These are phyloP conservation scores for Claviceps digitariae DNA, from an alignment of 2,329 filamentous ascomycete species.

Conservation along the genomic window DNA sequence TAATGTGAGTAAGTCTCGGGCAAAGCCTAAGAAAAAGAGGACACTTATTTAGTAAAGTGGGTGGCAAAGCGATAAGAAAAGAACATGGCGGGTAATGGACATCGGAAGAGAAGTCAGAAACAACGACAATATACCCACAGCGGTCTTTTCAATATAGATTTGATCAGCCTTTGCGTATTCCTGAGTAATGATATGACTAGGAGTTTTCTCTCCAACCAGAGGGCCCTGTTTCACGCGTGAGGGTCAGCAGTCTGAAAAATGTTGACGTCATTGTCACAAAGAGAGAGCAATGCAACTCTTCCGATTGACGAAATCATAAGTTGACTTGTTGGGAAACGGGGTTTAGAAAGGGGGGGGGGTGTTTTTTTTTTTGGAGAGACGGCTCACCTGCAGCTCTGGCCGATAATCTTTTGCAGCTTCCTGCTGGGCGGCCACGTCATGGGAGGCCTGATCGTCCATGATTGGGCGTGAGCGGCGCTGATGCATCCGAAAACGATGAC, in stretches of 20 bases:
- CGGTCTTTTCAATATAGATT: conserved; percentile 74
- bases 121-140: conserved; percentile 39
- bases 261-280: no score
- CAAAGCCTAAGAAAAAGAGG: conserved; percentile 45
- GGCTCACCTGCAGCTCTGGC: conserved; percentile 40
- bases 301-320: no score
- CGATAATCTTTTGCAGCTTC: conserved; percentile 46
- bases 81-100: no score
- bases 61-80: no score
- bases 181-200: conserved; percentile 62
- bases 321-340: neutral
- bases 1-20: conserved; percentile 78
- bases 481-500: conserved; percentile 5
- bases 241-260: neutral
- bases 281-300: no score
- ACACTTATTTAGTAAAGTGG: neutral
- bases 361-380: no score
- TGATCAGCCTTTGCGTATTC: conserved; percentile 85
- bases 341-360: no score
- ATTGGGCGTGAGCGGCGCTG: conserved; percentile 10
- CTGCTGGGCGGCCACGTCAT: conserved; percentile 44
- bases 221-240: conserved; percentile 49
- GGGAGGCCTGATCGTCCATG: conserved; percentile 22
- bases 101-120: neutral
- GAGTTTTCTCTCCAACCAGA: conserved; percentile 63